Conservation (phyloP, 768 basidiomycete genomes). For the Favolaschia claudopus region DNA sequence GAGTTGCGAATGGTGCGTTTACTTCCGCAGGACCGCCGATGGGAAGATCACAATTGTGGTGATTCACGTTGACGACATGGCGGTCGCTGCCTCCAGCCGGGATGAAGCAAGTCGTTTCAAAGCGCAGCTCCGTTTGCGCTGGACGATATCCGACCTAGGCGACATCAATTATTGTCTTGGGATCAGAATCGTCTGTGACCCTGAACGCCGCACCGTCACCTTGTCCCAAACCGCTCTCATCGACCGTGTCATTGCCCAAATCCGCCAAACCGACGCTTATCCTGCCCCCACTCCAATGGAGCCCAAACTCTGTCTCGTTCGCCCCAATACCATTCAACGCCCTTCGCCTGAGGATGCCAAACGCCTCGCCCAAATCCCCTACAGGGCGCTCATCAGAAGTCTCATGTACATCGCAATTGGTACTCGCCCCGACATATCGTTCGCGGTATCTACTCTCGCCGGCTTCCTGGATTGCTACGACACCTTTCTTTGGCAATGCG, state of each 20-base stretch:
- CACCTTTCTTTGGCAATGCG: conserved; percentile 40
- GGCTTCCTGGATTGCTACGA: conserved; percentile 36
- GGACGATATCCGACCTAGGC: conserved; percentile 44
- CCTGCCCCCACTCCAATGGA: conserved; percentile 39
- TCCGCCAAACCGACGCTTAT: conserved; percentile 31
- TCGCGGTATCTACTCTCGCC: conserved; percentile 30
- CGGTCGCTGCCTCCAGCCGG: conserved; percentile 24
- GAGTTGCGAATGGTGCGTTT: conserved; percentile 41
- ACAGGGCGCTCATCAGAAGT: conserved; percentile 31
- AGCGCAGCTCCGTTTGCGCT: conserved; percentile 32
- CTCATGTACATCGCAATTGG: conserved; percentile 35
- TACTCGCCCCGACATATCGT: conserved; percentile 25
- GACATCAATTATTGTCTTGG: conserved; percentile 40
- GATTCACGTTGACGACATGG: conserved; percentile 45
- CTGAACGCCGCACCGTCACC: conserved; percentile 14
- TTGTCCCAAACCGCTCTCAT: conserved; percentile 38
- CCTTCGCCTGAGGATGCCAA: conserved; percentile 23
- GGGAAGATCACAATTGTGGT: conserved; percentile 33
- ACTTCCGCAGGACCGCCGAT: conserved; percentile 21
- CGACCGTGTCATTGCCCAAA: conserved; percentile 35
- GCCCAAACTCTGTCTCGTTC: conserved; percentile 29
- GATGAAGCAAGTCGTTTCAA: conserved; percentile 30
- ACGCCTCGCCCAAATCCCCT: conserved; percentile 29
- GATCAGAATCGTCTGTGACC: conserved; percentile 41
- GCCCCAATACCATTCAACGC: conserved; percentile 13